Conservation (phyloP, 768 basidiomycete species). For the Boletus barrowsii region DNA sequence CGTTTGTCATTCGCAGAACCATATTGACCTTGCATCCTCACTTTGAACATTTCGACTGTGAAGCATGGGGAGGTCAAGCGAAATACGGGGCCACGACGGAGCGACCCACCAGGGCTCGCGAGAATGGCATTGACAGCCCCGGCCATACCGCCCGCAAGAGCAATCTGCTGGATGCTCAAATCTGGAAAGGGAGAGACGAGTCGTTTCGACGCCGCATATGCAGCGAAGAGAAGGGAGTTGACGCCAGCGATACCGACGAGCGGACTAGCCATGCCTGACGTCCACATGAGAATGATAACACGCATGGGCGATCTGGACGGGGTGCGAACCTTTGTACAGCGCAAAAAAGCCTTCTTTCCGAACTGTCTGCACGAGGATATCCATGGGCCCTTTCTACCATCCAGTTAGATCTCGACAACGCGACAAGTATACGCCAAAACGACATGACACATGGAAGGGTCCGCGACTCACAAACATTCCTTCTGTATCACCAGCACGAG, state of each 20-base stretch:
- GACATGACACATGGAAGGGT: neutral
- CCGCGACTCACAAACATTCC: slow-evolving; percentile 84
- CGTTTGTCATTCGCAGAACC: slow-evolving; percentile 77
- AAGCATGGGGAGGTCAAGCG: neutral
- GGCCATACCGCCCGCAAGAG: slow-evolving; percentile 86
- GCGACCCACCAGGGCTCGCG: slow-evolving; percentile 74
- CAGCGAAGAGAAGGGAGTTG: slow-evolving; percentile 91
- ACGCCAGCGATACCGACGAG: slow-evolving; percentile 92
- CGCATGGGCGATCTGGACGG: neutral
- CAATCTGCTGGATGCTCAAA: slow-evolving; percentile 74
- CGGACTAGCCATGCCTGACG: slow-evolving; percentile 78
- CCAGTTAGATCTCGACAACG: neutral
- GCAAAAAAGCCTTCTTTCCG: slow-evolving; percentile 89
- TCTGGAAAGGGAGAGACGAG: slow-evolving; percentile 88
- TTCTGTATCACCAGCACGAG: slow-evolving; percentile 40
- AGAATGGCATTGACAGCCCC: slow-evolving; percentile 88
- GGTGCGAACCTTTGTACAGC: slow-evolving; percentile 79
- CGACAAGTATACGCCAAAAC: neutral
- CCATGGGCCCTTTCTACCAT: slow-evolving; percentile 85
- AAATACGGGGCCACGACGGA: neutral
- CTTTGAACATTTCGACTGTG: slow-evolving; percentile 96
- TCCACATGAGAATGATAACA: neutral
- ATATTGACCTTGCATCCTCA: slow-evolving; percentile 96
- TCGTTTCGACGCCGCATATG: slow-evolving; percentile 79
- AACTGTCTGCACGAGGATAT: slow-evolving; percentile 80